phyloP scores from a whole-genome alignment of 1,284 basidiomycete species.

The Trametes pubescens region DNA sequence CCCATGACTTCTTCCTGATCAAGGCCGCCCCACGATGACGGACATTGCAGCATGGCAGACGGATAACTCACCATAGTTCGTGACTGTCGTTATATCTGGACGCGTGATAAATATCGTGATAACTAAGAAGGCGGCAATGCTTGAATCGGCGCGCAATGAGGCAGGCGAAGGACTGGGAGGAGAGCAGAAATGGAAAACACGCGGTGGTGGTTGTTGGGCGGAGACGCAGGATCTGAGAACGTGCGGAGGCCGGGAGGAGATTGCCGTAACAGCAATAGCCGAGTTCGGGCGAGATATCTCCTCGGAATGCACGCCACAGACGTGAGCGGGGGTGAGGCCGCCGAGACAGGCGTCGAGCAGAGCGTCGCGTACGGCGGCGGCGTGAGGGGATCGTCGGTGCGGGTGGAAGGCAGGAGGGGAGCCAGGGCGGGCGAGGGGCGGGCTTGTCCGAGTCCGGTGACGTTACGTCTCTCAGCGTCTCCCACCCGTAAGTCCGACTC shows the following conservation, averaged over 20 bases:
- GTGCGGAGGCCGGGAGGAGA: slow-evolving; percentile 13
- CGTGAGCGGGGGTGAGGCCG: slow-evolving; percentile 15
- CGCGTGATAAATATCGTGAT: slow-evolving; percentile 31
- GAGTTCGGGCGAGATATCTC: slow-evolving; percentile 13
- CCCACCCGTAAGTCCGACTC: neutral
- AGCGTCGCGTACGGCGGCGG: slow-evolving; percentile 14
- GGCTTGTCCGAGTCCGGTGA: slow-evolving; percentile 22
- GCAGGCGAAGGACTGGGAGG: slow-evolving; percentile 18
- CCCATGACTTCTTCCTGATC: slow-evolving; percentile 32
- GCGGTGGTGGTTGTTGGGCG: slow-evolving; percentile 25
- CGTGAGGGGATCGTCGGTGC: slow-evolving; percentile 9
- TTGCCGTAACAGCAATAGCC: slow-evolving; percentile 24
- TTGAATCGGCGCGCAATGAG: slow-evolving; percentile 10
- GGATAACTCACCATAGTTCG: slow-evolving; percentile 34
- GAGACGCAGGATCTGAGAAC: slow-evolving; percentile 21
- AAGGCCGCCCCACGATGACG: slow-evolving; percentile 28
- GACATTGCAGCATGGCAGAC: slow-evolving; percentile 23
- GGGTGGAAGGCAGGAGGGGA: slow-evolving; percentile 17
- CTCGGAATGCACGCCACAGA: slow-evolving; percentile 8
- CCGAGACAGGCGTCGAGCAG: slow-evolving; percentile 16
- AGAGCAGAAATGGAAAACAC: slow-evolving; percentile 15
- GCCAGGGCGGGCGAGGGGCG: slow-evolving; percentile 25
- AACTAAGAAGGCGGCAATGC: slow-evolving; percentile 13
- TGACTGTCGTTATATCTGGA: slow-evolving; percentile 18
- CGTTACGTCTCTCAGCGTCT: slow-evolving; percentile 20